phyloP scores from a whole-genome alignment of 495 filamentous ascomycete species.

The Penicillium lividum region DNA sequence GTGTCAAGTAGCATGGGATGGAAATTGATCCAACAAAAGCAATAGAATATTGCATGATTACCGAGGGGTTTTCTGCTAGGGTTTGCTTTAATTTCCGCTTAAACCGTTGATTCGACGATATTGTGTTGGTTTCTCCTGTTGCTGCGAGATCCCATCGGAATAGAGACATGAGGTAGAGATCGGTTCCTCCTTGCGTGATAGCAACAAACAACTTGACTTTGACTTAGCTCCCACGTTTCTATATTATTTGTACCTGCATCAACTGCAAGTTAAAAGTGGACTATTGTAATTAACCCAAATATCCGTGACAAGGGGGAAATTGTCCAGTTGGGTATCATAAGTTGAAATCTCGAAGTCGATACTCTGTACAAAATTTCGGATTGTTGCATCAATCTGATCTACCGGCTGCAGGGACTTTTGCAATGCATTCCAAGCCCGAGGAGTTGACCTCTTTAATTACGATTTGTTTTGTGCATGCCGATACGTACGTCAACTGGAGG shows the following conservation, averaged over 20 bases:
- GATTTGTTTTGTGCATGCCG: background rate
- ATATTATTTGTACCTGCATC: background rate
- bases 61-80: constrained; percentile 3
- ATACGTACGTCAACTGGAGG: background rate
- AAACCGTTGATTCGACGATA: constrained; percentile 9
- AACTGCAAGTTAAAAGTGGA: background rate
- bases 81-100: constrained; percentile 10
- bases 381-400: constrained; percentile 11
- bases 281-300: background rate
- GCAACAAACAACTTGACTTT: background rate
- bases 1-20: constrained; percentile 5
- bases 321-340: background rate
- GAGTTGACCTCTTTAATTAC: background rate
- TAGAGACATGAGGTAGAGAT: constrained; percentile 10
- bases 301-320: background rate
- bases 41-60: background rate
- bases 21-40: constrained; percentile 10
- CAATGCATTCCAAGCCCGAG: background rate
- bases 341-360: background rate
- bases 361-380: constrained; percentile 7
- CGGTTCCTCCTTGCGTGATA: constrained; percentile 18
- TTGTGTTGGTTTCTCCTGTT: constrained; percentile 11
- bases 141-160: constrained; percentile 17
- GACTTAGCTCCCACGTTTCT: background rate
- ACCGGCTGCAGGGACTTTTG: constrained; percentile 10